Evolutionary conservation across 1,284 basidiomycete species (phyloP), one percentile per base, ranked within the genome.

Genomic region (Athelia sp.): DNA sequence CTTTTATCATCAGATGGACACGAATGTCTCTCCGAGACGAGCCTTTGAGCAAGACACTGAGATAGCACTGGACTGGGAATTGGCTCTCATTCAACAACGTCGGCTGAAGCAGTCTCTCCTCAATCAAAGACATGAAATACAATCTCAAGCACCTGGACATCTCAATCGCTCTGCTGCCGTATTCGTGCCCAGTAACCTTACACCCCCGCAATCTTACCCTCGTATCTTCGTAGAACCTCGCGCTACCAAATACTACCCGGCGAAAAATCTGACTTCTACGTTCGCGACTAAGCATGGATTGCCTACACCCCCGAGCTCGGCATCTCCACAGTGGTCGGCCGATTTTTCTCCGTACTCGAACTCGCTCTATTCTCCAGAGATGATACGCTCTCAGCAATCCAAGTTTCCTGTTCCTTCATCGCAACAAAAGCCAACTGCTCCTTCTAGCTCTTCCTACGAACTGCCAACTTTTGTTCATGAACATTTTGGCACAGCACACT

Each of bases 171-270:
- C 72, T 22, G 63, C 72, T 46, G 63, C 71, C 15, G 55, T 55
- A 26, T 67, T 67, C 50, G 53, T 65, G 19, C 62, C 65, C 24
- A 50, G 54, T 45, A 50, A 47, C 23, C 55, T 53, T 29, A 48
- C 52, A 46, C 23, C 46, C 51, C 38, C 58, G 4, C 58, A 59
- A 26, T 47, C 68, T 45, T 69, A 69, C 36, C 72, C 73, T 53
- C 73, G 72, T 29, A 72, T 75, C 38, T 67, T 72, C 47, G 62
- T 78, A 34, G 75, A 78, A 46, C 68, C 72, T 49, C 69, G 69
- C 24, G 58, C 55, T 15, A 58, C 61, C 63, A 51, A 47, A 49
- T 17, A 26, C 52, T 50, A 58, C 22, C 51, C 55, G 57, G 15
- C 42, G 50, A 9, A 22, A 15, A 44, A 54, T 52, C 52, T 49